Evolutionary conservation across 768 basidiomycete genomes (phyloP), one percentile per base, ranked within the genome.

Genomic region (Leucogyrophana mollusca): DNA sequence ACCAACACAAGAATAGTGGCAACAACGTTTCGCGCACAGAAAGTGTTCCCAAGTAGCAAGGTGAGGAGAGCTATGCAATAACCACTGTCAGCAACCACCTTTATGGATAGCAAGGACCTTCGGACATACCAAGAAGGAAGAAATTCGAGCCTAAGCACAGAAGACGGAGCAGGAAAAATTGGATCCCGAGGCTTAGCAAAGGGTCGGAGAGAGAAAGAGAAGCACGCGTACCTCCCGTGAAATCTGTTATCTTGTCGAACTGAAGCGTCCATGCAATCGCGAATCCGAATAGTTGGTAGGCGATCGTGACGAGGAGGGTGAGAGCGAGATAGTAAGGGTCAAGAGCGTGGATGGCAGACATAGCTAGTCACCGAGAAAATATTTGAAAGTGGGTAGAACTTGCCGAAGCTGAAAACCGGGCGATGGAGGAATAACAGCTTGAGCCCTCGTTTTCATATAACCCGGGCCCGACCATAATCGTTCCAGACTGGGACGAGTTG

Each of bases 241-340:
- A 80, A 62, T 85, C 85, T 10, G 84, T 86, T 36, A 86, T 80
- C 60, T 87, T 86, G 64, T 87, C 84, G 54, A 85, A 83, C 68
- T 84, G 77, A 32, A 83, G 68, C 0, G 78, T 78, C 78, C 81
- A 86, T 6, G 85, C 83, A 45, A 86, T 79, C 4, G 74, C 71
- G 54, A 86, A 86, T 6, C 83, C 85, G 1, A 67, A 47, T 4
- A 80, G 67, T 56, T 86, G 85, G 58, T 79, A 87, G 56, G 54
- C 76, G n/a, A 73, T 55, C 0, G 79, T 82, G 24, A 81, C 68
- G 2, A 82, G 66, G 6, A 77, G 57, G 5, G 80, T 79, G 16
- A 81, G 54, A 7, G 61, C 57, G 9, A 80, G 69, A 53, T 80
- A 80, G 56, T 71, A 78, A 17, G 58, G 61, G 56, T 80, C 79